Percentiles rank a stretch among this genome's conserved stretches.
Evolutionary conservation across 805 yeast species (phyloP).

Genomic region (Kuraishia molischiana): DNA sequence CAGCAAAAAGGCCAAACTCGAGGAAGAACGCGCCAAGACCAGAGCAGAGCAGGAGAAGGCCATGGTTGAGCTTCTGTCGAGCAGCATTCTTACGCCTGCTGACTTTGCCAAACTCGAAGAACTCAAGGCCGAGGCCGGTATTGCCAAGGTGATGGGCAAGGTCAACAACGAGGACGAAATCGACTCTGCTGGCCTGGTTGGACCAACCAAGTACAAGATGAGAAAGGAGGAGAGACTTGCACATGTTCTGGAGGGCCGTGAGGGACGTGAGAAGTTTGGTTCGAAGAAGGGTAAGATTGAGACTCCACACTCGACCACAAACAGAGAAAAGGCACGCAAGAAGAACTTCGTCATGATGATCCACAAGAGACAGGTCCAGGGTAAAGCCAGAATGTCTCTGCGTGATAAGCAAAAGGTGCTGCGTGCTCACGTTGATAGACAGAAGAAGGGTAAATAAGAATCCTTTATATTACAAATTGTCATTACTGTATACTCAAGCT

Average conservation of each 20-base stretch:
- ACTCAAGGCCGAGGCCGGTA: slow-evolving; percentile 74
- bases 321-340: slow-evolving; percentile 92
- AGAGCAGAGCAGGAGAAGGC: slow-evolving; percentile 17
- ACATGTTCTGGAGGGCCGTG: slow-evolving; percentile 81
- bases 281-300: slow-evolving; percentile 75
- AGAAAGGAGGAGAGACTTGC: slow-evolving; percentile 86
- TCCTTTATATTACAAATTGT: neutral
- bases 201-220: slow-evolving; percentile 75
- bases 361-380: slow-evolving; percentile 89
- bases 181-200: slow-evolving; percentile 69
- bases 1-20: slow-evolving; percentile 13
- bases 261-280: slow-evolving; percentile 86
- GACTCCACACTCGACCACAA: slow-evolving; percentile 82
- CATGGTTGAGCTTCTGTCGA: slow-evolving; percentile 44
- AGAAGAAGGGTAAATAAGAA: slow-evolving; percentile 59
- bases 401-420: slow-evolving; percentile 84
- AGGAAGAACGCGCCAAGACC: slow-evolving; percentile 22
- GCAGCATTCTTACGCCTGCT: slow-evolving; percentile 87
- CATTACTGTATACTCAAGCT: neutral
- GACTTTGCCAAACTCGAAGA: slow-evolving; percentile 95
- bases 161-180: slow-evolving; percentile 70
- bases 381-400: slow-evolving; percentile 82
- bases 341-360: slow-evolving; percentile 99
- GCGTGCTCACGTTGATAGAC: slow-evolving; percentile 80
- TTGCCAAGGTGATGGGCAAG: slow-evolving; percentile 66